Evolutionary conservation across 2,329 filamentous ascomycete genomes (phyloP).

Genomic region (Ascochyta koolunga): DNA sequence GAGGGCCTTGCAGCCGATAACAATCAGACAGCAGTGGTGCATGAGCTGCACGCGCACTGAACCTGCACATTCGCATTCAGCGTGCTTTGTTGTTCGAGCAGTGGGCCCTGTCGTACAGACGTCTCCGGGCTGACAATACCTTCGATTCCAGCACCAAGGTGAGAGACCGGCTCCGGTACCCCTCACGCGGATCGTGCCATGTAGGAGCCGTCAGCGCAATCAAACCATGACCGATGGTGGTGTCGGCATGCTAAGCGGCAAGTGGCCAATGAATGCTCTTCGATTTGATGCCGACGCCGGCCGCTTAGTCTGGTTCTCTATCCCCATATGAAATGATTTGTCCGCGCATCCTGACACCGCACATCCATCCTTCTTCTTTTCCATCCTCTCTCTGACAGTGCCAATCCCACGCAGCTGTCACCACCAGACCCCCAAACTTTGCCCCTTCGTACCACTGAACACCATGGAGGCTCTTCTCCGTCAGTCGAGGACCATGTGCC

Average conservation of each 20-base stretch:
- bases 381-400: neutral
- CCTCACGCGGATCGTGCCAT: constrained; percentile 19
- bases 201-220: constrained; percentile 22
- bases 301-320: constrained; percentile 19
- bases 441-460: constrained; percentile 23
- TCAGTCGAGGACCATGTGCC: constrained; percentile 96
- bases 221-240: constrained; percentile 23
- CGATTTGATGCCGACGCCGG: constrained; percentile 37
- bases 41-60: neutral
- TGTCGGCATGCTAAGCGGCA: constrained; percentile 21
- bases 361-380: constrained; percentile 11
- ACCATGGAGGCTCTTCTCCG: constrained; percentile 91
- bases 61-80: neutral
- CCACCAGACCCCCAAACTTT: neutral
- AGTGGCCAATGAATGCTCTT: constrained; percentile 29
- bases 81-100: neutral
- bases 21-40: neutral
- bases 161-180: constrained; percentile 2
- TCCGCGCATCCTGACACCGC: constrained; percentile 15
- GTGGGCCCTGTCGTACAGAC: constrained; percentile 3
- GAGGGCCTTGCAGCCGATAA: neutral
- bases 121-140: constrained; percentile 1
- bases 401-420: neutral
- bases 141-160: constrained; percentile 5
- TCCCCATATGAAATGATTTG: constrained; percentile 35